Percentiles rank a stretch among this genome's conserved stretches.
Evolutionary conservation across 78 protist genomes (phyloP).

Genomic region (Dictyostelium intermedium): DNA sequence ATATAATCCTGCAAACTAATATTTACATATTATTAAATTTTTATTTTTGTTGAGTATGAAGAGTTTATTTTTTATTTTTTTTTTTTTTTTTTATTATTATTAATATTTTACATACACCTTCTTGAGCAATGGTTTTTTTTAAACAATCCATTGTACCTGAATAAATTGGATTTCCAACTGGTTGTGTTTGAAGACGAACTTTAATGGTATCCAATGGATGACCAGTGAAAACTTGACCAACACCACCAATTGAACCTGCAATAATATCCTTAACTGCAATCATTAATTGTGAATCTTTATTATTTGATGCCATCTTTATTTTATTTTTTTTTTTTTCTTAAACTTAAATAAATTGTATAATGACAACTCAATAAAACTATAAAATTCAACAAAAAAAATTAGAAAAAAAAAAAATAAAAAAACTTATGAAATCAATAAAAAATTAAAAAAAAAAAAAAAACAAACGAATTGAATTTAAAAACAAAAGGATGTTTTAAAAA

Average conservation of each 20-base stretch:
- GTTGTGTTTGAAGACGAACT: constrained; percentile 82
- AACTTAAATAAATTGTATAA: neutral
- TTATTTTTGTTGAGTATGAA: neutral
- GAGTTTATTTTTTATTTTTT: neutral
- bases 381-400: neutral
- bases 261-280: constrained; percentile 66
- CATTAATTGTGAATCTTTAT: constrained; percentile 45
- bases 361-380: neutral
- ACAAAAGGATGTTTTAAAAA: neutral
- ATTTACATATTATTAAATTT: neutral
- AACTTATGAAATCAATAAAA: neutral
- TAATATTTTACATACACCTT: constrained; percentile 57
- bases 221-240: constrained; percentile 77
- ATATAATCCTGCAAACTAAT: constrained; percentile 74
- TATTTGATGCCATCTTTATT: constrained; percentile 1
- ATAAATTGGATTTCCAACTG: constrained; percentile 74
- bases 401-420: neutral
- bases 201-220: constrained; percentile 83
- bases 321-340: neutral
- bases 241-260: constrained; percentile 81
- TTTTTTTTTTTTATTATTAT: neutral
- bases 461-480: neutral
- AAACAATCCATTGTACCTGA: constrained; percentile 79
- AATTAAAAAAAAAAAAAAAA: neutral
- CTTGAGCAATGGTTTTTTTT: constrained; percentile 59